Base-by-base conservation (phyloP, 2,329 filamentous ascomycete species). In the Westerdykella aurantiaca region DNA sequence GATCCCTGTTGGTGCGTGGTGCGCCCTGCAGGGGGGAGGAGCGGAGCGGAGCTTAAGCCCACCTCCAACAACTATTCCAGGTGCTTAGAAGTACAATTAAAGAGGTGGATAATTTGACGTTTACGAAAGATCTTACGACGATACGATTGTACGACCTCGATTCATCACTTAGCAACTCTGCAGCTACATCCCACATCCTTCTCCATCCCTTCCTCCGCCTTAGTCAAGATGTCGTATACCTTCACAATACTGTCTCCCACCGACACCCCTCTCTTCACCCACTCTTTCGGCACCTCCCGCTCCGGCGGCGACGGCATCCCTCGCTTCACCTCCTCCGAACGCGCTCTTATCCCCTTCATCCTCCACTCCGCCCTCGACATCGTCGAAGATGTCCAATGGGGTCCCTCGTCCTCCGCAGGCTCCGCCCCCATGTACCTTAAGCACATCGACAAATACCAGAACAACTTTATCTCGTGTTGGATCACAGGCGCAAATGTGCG, bases 281-380 rank as follows among this genome's bases (percentile, higher is more conserved):
- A 94, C 70, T 90, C 95, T 65, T 98, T 98, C 67, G 93, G 93
- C 59, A 96, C 91, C 33, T 95, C 88, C 34, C 96, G 96, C 70
- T 85, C 89, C 58, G 90, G 91, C 71, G 91, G 91, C 65, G 93
- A 97, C 75, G 93, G 93, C 57, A 77, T 89, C 65, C 80, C 91
- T 48, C 86, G 87, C 63, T 97, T 96, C 75, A 81, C 80, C 46
- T 87, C 95, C 53, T 84, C 94, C 61, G 86, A 91, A 43, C 83
- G 88, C 51, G 88, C 95, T 68, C 85, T 96, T 77, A 96, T 96
- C 72, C 93, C 96, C 69, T 97, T 98, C 73, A 88, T 97, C 64
- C 82, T 95, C 25, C 91, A 98, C 72, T 90, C 88, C 56, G 87
- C 87, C 53, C 75, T 98, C 45, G 93, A 98, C 68, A 88, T 97